Evolutionary conservation across 495 filamentous ascomycete genomes (phyloP), one percentile per base, ranked within the genome.

Genomic region (Zalerion maritima): DNA sequence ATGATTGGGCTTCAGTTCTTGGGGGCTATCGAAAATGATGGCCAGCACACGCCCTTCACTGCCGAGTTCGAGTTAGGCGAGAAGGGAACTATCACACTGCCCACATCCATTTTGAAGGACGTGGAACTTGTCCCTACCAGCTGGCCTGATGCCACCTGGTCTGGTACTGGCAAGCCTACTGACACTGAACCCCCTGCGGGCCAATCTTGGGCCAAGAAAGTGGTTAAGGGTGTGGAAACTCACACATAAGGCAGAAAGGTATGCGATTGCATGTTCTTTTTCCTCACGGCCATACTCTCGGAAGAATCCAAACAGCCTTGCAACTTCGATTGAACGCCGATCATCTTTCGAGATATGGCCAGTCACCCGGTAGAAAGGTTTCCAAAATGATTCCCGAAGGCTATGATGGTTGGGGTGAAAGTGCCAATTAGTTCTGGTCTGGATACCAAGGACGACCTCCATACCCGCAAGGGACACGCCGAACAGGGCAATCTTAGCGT

Each of bases 261-360:
- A 38, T 24, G 24, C 24, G 24, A 38, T 20, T 38, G 14, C 36
- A 25, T 35, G 12, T 33, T 38, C 36, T 34, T 31, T 26, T 35
- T 38, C 31, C 25, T 37, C 18, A 38, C 17, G 23, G 14, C 38
- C 28, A 38, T 41, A 14, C 19, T 35, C 25, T 26, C 35, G 35
- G 20, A 41, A 38, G n/a, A 41, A 29, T 24, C 38, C 38, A 30
- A 41, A 28, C 18, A 41, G 21, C 29, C 35, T 41, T 22, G 24
- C 34, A 26, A 41, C 35, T 41, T 41, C 35, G 14, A 41, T 41
- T 38, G 28, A 30, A 30, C 28, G 35, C 28, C 28, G 20, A 31
- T 38, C 34, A 16, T 38, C 35, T 21, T 32, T 29, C 21, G 38
- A 41, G 23, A 41, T 30, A 27, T 38, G 2, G 19, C 38, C 35